Evolutionary conservation across 805 yeast genomes (phyloP).

Genomic region (Starmerella potacharoeniae): DNA sequence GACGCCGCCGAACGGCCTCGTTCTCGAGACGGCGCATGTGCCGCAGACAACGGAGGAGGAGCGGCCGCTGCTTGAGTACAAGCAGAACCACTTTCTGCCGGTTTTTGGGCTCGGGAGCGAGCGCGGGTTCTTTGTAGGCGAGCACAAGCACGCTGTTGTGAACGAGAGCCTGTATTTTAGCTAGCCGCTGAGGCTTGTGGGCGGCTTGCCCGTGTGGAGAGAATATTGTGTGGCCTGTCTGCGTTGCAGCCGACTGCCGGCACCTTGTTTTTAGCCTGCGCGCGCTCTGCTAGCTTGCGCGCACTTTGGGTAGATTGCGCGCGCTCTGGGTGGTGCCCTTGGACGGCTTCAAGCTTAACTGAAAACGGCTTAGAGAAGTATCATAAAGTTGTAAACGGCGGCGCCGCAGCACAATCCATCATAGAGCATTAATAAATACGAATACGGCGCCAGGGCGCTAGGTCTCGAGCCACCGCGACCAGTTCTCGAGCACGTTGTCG

Average conservation of each 20-base stretch:
- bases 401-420: background rate
- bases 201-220: too few relatives aligned
- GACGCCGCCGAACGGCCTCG: conserved; percentile 13
- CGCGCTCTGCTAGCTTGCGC: too few relatives aligned
- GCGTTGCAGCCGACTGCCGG: too few relatives aligned
- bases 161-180: conserved; percentile 22
- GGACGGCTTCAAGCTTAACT: background rate
- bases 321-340: too few relatives aligned
- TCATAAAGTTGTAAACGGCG: background rate
- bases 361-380: background rate
- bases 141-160: conserved; percentile 24
- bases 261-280: too few relatives aligned
- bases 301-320: too few relatives aligned
- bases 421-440: background rate
- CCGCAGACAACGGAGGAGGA: conserved; percentile 22
- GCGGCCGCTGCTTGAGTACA: conserved; percentile 12
- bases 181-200: too few relatives aligned
- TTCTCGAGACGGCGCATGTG: conserved; percentile 25
- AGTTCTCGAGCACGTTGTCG: conserved; percentile 6
- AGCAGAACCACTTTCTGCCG: conserved; percentile 18
- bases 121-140: conserved; percentile 25
- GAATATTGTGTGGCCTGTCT: too few relatives aligned
- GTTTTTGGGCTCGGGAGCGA: conserved; percentile 28
- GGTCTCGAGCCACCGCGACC: conserved; percentile 8
- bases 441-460: background rate